A percentile compares a stretch with the other conserved stretches of the same genome.
phyloP scores from a whole-genome alignment of 176 grass and related monocot genomes.

The Musa beccarii region DNA sequence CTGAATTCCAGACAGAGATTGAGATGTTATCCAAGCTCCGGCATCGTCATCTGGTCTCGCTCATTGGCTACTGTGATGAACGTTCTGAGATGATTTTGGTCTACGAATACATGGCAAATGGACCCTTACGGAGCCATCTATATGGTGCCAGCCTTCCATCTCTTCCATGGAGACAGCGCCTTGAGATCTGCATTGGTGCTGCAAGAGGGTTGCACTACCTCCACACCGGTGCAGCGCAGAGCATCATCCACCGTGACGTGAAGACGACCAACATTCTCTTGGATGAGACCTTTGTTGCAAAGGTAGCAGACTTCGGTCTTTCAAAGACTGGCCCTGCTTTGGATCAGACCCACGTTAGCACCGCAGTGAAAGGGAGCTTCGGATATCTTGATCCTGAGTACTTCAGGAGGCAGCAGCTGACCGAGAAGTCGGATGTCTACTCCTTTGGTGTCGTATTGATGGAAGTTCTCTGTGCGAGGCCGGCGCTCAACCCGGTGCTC shows the following conservation, averaged over 20 bases:
- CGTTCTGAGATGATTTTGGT: conserved; percentile 13
- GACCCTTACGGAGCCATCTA: conserved; percentile 11
- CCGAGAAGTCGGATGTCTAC: conserved; percentile 7
- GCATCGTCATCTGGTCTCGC: conserved; percentile 3
- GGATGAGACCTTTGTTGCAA: conserved; percentile 11
- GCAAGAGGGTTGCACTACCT: conserved; percentile 14
- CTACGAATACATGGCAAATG: conserved; percentile 14
- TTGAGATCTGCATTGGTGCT: conserved; percentile 15
- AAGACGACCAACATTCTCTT: conserved; percentile 14
- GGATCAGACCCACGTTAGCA: conserved; percentile 12
- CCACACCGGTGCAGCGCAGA: conserved; percentile 6
- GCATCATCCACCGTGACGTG: conserved; percentile 13
- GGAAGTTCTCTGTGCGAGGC: conserved; percentile 15
- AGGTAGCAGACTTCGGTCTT: conserved; percentile 13
- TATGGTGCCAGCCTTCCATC: conserved; percentile 13
- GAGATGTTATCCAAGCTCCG: conserved; percentile 19
- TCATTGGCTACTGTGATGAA: conserved; percentile 13
- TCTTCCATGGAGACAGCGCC: conserved; percentile 4
- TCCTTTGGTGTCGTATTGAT: conserved; percentile 7
- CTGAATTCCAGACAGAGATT: conserved; percentile 12
- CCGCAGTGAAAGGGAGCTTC: conserved; percentile 12
- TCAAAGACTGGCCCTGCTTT: conserved; percentile 8
- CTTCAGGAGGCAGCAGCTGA: conserved; percentile 15
- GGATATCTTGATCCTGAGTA: conserved; percentile 15
- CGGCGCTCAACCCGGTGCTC: conserved; percentile 11